Conservation (phyloP, 257 asterid species). For the Solanum boliviense region DNA sequence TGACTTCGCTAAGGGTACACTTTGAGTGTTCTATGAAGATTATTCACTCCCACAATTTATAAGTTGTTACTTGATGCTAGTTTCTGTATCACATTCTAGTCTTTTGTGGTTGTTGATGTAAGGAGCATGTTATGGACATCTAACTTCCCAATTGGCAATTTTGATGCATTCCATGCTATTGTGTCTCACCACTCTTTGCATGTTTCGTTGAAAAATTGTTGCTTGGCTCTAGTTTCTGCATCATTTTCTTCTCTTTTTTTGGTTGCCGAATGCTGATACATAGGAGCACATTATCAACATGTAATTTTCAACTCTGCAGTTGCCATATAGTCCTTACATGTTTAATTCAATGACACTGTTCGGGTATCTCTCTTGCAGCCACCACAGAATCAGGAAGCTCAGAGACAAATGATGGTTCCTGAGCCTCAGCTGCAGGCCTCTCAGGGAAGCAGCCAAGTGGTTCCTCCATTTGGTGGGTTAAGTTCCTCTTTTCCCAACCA, state of each 20-base stretch:
- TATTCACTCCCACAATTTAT: background rate
- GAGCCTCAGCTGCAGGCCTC: slow-evolving; percentile 57
- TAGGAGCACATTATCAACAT: background rate
- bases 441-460: slow-evolving; percentile 31
- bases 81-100: background rate
- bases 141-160: background rate
- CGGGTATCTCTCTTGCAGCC: slow-evolving; percentile 29
- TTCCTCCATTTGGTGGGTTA: slow-evolving; percentile 23
- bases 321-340: background rate
- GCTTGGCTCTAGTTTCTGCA: background rate
- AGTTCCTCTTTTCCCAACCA: slow-evolving; percentile 28
- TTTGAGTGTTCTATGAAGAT: background rate
- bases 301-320: background rate
- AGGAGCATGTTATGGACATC: background rate
- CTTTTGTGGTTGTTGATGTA: background rate
- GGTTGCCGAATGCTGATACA: background rate
- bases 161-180: background rate
- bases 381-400: slow-evolving; percentile 53
- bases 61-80: background rate
- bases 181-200: background rate
- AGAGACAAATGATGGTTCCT: slow-evolving; percentile 50
- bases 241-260: background rate
- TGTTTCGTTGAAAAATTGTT: background rate
- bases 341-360: background rate
- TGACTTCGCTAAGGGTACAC: background rate